A percentile compares a stretch with the other conserved stretches of the same genome.
Conservation (phyloP, 83 land plant genomes). For the Diphasiastrum complanatum region DNA sequence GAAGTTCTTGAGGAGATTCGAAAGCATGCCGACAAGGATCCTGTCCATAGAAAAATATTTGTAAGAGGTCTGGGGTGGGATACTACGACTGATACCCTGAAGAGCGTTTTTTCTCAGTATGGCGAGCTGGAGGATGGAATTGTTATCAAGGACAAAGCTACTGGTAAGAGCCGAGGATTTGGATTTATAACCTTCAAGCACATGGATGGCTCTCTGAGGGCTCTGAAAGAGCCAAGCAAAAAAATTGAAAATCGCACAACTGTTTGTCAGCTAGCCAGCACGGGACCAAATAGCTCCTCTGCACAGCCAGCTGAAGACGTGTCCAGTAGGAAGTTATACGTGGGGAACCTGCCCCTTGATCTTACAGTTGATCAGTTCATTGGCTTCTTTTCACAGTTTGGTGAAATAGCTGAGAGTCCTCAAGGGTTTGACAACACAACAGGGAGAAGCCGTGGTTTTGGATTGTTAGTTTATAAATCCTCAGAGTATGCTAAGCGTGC, state of each 20-base stretch:
- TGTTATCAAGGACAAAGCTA: background rate
- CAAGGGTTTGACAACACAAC: background rate
- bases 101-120: background rate
- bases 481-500: background rate
- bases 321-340: background rate
- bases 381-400: background rate
- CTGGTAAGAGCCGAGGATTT: background rate
- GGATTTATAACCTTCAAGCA: background rate
- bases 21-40: constrained; percentile 6
- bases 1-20: constrained; percentile 16
- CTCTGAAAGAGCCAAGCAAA: background rate
- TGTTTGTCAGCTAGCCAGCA: background rate
- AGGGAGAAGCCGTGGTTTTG: background rate
- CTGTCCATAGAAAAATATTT: constrained; percentile 3
- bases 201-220: constrained; percentile 2
- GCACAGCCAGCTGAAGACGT: background rate
- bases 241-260: background rate
- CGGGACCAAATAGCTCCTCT: background rate
- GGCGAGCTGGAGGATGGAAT: background rate
- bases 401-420: background rate
- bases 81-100: background rate
- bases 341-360: background rate
- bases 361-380: background rate
- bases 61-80: constrained; percentile 14
- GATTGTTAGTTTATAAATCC: background rate